Conservation (phyloP, 306 rosid species). For the Prosopis cineraria region DNA sequence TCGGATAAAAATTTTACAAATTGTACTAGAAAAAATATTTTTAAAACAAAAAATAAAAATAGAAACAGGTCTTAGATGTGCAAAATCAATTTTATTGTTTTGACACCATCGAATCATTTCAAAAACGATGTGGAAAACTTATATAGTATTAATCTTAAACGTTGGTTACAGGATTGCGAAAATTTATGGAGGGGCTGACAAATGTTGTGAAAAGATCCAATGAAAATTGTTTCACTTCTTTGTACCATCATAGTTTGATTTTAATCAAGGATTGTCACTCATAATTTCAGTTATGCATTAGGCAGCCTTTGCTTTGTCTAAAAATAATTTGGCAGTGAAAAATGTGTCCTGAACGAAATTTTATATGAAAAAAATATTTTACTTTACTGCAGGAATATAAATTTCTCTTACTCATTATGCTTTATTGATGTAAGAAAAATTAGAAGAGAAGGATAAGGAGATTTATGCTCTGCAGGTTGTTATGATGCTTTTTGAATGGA, state of each 20-base stretch:
- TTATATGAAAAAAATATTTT: background rate
- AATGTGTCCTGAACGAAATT: background rate
- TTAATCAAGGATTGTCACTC: slow-evolving; percentile 6
- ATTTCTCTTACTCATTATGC: background rate
- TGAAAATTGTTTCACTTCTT: slow-evolving; percentile 65
- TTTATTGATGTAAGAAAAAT: slow-evolving; percentile 40
- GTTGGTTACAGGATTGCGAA: slow-evolving; percentile 61
- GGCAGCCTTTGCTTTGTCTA: slow-evolving; percentile 9
- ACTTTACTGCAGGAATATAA: background rate
- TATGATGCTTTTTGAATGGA: too few species aligned
- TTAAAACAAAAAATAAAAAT: too few species aligned
- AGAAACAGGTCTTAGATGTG: too few species aligned
- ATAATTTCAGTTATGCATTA: slow-evolving; percentile 6
- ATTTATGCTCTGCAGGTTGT: too few species aligned
- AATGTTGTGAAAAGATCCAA: slow-evolving; percentile 92
- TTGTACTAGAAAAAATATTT: too few species aligned
- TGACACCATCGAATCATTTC: background rate
- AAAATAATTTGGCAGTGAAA: slow-evolving; percentile 1
- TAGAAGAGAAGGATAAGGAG: slow-evolving; percentile 43
- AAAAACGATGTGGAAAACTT: too few species aligned
- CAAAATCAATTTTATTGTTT: background rate
- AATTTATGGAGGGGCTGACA: slow-evolving; percentile 76
- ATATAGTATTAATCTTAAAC: slow-evolving; percentile 24
- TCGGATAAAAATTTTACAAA: too few species aligned
- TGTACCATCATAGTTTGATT: slow-evolving; percentile 5